Conservation (phyloP, 2,329 filamentous ascomycete genomes). For the Fusarium sp. region DNA sequence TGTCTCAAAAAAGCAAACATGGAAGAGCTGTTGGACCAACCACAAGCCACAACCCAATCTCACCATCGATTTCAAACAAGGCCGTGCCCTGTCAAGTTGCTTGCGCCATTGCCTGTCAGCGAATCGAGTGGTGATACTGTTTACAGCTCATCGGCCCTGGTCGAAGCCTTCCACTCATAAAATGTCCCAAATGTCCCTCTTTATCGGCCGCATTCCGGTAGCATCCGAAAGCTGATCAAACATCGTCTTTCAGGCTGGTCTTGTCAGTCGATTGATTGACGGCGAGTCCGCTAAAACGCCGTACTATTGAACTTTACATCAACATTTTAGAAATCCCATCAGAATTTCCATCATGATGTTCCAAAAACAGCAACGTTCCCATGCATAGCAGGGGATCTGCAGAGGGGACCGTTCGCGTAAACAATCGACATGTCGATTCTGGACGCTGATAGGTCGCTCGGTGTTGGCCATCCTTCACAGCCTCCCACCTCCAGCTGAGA, state of each 20-base stretch:
- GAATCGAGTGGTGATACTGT: constrained; percentile 26
- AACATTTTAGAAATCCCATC: constrained; percentile 20
- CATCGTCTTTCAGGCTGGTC: background rate
- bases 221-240: constrained; percentile 22
- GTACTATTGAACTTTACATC: constrained; percentile 10
- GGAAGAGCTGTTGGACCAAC: constrained; percentile 34
- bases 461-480: constrained; percentile 40
- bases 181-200: constrained; percentile 14
- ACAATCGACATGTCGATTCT: constrained; percentile 34
- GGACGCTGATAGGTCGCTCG: constrained; percentile 45
- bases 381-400: constrained; percentile 43
- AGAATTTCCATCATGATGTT: constrained; percentile 20
- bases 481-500: constrained; percentile 44
- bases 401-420: constrained; percentile 42
- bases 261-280: constrained; percentile 5
- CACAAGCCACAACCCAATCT: constrained; percentile 31
- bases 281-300: background rate
- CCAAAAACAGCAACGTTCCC: constrained; percentile 22
- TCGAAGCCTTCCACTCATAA: constrained; percentile 13
- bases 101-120: constrained; percentile 33
- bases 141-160: constrained; percentile 9
- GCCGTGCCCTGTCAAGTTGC: constrained; percentile 39
- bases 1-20: constrained; percentile 48
- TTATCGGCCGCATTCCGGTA: constrained; percentile 26
- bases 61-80: constrained; percentile 31